Evolutionary conservation across 2,329 filamentous ascomycete genomes (phyloP).

Genomic region (Cercospora beticola): DNA sequence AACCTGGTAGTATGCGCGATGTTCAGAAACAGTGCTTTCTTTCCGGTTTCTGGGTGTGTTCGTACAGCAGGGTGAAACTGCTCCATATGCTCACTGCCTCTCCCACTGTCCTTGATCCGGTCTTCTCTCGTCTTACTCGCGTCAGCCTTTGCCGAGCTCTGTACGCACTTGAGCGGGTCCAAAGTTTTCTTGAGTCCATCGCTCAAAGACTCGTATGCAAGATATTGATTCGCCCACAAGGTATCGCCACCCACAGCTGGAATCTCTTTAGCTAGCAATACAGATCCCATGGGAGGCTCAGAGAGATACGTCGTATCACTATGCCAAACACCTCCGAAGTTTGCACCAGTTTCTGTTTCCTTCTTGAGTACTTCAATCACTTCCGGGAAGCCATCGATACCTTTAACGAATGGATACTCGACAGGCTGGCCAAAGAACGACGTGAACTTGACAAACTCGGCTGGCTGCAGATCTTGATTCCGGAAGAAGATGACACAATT

Average conservation of each 20-base stretch:
- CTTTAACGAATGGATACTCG: constrained; percentile 29
- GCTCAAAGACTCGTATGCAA: constrained; percentile 77
- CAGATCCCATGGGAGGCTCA: constrained; percentile 28
- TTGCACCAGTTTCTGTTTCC: constrained; percentile 25
- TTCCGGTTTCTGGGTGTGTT: constrained; percentile 74
- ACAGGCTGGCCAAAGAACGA: constrained; percentile 75
- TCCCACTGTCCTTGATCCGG: constrained; percentile 63
- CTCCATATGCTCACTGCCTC: constrained; percentile 70
- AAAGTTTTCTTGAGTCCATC: constrained; percentile 77
- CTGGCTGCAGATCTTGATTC: constrained; percentile 68
- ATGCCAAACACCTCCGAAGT: constrained; percentile 34
- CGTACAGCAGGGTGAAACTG: constrained; percentile 73
- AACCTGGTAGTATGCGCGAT: constrained; percentile 80
- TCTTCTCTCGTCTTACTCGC: constrained; percentile 30
- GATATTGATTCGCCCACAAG: constrained; percentile 72
- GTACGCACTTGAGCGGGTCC: constrained; percentile 58
- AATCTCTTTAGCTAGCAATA: constrained; percentile 26
- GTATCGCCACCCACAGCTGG: constrained; percentile 69
- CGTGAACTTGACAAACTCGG: constrained; percentile 66
- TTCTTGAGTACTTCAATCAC: constrained; percentile 31
- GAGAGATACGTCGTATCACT: constrained; percentile 28
- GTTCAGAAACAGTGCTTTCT: constrained; percentile 79
- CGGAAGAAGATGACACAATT: constrained; percentile 76
- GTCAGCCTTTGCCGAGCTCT: constrained; percentile 69
- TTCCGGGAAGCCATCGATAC: constrained; percentile 27